Conservation (phyloP, 2,329 filamentous ascomycete species). For the Phialocephala subalpina region DNA sequence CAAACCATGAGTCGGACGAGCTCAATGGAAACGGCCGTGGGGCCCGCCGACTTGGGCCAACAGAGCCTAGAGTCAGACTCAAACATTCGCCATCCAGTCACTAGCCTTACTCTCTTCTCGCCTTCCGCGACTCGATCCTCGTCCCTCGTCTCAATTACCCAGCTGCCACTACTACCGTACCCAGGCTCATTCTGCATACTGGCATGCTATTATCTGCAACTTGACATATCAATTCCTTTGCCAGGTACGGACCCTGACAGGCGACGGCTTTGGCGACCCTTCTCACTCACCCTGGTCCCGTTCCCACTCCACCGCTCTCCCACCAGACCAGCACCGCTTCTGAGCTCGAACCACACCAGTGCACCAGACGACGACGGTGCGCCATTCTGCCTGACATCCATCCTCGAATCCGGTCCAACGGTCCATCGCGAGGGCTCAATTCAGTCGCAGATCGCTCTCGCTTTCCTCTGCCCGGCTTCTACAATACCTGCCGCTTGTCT, state of each 20-base stretch:
- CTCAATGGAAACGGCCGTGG: not conserved
- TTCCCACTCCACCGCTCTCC: not conserved
- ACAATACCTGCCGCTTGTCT: not conserved
- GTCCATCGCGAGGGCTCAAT: slow-evolving; percentile 9
- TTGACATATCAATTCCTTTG: slow-evolving; percentile 3
- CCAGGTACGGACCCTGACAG: not conserved
- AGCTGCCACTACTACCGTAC: not conserved
- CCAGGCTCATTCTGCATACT: not conserved
- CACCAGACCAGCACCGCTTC: not conserved
- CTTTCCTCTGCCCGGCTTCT: slow-evolving; percentile 6
- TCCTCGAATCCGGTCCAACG: slow-evolving; percentile 11
- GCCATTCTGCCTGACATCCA: slow-evolving; percentile 12
- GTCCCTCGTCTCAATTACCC: not conserved
- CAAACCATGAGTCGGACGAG: not conserved
- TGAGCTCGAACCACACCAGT: slow-evolving; percentile 12
- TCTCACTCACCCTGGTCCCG: slow-evolving; percentile 1
- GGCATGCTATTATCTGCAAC: not conserved
- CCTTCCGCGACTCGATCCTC: not conserved
- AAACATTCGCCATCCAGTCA: not conserved
- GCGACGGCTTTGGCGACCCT: not conserved
- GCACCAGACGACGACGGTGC: slow-evolving; percentile 3
- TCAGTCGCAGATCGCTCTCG: slow-evolving; percentile 11
- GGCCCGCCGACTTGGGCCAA: not conserved
- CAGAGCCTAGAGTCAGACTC: not conserved
- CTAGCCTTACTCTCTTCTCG: not conserved